Base-by-base conservation (phyloP, 2,329 filamentous ascomycete species). In the Xylariaceae sp. region DNA sequence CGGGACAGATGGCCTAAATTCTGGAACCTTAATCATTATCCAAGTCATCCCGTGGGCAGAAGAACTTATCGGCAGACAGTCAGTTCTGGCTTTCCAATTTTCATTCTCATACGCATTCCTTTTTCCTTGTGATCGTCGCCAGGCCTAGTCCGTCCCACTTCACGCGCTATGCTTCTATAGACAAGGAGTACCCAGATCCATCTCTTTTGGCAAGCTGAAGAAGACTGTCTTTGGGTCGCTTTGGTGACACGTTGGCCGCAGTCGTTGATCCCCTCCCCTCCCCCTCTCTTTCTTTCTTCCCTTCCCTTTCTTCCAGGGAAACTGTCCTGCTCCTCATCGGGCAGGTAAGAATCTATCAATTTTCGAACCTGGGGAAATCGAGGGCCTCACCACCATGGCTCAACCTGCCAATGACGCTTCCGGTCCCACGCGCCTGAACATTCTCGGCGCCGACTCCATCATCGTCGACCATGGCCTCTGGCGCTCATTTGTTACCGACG, bases 381-480 rank as follows among this genome's bases (percentile, higher is more conserved):
- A 34, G 11, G 10, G 49, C 49, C 34, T 23, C 47, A 58, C 53
- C 37, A 58, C 53, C 37, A 69, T 69, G 66, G 56, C 62, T 15
- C 53, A 58, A 35, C 60, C 63, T 47, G 13, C 54, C 50, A 59
- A 59, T 37, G 60, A 58, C 59, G 50, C 61, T 7, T 34, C 59
- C 56, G 65, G 45, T 35, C 83, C 83, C 34, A 82, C 82, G 54
- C 75, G 78, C 72, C 91, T 97, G 71, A 81, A 84, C 41, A 95
- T 99, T 67, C 80, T 99, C 60, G 92, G 92, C 66, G 89, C 90
- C 70, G 90, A 96, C 67, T 88, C 88, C 70, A 97, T 99, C 68
- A 81, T 97, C 64, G 88, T 97, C 70, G 91, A 97, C 73, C 91
- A 96, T 73, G 90, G 88, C 65, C 84, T 99, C 58, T 97, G 92